These are phyloP conservation scores for Avena insularis DNA, from an alignment of 176 grass and related monocot species.

Conservation along the genomic window DNA sequence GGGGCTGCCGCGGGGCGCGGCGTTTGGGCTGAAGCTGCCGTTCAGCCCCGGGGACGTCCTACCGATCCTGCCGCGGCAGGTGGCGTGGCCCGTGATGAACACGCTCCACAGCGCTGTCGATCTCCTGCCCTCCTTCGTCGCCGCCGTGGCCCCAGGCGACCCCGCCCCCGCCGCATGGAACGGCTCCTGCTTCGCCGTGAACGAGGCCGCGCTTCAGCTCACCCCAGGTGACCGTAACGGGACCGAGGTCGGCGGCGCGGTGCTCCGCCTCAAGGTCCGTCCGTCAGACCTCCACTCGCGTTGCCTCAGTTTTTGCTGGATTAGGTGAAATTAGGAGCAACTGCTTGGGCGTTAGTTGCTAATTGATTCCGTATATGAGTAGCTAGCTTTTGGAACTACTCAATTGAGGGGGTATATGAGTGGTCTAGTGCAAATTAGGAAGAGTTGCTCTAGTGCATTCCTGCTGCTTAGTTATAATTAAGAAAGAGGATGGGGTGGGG, in stretches of 20 bases:
- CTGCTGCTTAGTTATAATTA: conserved; percentile 7
- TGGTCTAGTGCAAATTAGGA: background rate
- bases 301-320: background rate
- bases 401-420: background rate
- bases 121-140: conserved; percentile 84
- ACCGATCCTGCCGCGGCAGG: conserved; percentile 81
- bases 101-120: conserved; percentile 89
- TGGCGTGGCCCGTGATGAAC: conserved; percentile 92
- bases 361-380: background rate
- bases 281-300: background rate
- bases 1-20: conserved; percentile 38
- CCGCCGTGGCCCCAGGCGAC: conserved; percentile 60
- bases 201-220: conserved; percentile 78
- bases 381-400: background rate
- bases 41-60: conserved; percentile 84
- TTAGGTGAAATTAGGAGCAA: background rate
- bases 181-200: conserved; percentile 81
- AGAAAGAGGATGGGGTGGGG: no score
- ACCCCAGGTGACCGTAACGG: conserved; percentile 65
- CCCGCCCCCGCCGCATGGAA: conserved; percentile 52
- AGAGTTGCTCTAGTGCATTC: background rate
- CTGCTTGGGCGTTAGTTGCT: background rate
- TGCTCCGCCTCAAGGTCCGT: conserved; percentile 75
- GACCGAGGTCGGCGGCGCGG: conserved; percentile 55
- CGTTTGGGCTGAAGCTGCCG: conserved; percentile 58